Percentiles rank a stretch among this genome's conserved stretches.
Evolutionary conservation across 1,284 basidiomycete genomes (phyloP).

Genomic region (Ganoderma meredithae): DNA sequence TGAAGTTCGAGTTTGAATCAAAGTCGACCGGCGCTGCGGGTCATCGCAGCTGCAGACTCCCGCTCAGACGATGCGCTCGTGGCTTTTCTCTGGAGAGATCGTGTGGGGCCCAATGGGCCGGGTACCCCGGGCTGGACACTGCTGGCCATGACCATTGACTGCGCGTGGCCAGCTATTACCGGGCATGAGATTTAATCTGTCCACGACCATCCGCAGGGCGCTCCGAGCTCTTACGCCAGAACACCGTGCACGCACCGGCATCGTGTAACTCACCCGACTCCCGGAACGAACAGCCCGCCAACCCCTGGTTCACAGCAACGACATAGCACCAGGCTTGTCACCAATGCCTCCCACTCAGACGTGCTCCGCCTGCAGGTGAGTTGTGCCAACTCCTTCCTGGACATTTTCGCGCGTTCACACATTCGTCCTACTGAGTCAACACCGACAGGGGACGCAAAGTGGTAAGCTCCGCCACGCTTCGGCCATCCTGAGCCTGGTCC

Average conservation of each 20-base stretch:
- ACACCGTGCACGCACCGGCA: not conserved
- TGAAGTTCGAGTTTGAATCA: too few species aligned
- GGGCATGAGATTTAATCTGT: not conserved
- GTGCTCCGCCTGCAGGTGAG: constrained; percentile 39
- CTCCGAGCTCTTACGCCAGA: not conserved
- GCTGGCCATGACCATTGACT: not conserved
- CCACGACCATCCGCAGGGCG: not conserved
- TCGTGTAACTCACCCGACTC: not conserved
- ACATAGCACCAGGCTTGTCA: not conserved
- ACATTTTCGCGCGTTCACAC: not conserved
- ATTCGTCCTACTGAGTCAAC: not conserved
- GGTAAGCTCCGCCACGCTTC: constrained; percentile 23
- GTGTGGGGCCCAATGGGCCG: too few species aligned
- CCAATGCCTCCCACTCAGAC: constrained; percentile 30
- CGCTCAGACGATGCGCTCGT: too few species aligned
- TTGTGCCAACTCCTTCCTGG: not conserved
- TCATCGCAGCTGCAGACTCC: too few species aligned
- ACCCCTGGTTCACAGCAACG: not conserved
- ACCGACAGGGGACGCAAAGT: constrained; percentile 36
- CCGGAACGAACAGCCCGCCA: too few species aligned
- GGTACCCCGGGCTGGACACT: too few species aligned
- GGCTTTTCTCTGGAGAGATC: too few species aligned
- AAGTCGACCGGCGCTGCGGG: too few species aligned
- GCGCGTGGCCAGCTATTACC: too few species aligned
- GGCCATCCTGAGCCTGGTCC: constrained; percentile 7